A percentile compares a stretch with the other conserved stretches of the same genome.
Evolutionary conservation across 2,329 filamentous ascomycete species (phyloP).

Genomic region (Hymenoscyphus fraxineus): DNA sequence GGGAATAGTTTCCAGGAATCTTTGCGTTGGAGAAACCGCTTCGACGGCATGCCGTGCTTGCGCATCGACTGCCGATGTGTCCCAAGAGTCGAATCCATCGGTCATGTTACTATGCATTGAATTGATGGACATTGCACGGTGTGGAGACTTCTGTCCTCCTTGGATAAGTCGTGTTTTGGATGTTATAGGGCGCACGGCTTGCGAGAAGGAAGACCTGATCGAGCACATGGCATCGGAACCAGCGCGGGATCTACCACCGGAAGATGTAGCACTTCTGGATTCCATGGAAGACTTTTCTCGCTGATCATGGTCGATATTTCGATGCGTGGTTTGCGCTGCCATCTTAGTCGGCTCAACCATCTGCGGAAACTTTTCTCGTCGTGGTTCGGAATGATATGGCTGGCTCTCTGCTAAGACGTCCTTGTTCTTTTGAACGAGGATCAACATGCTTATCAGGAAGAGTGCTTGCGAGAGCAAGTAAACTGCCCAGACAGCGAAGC

Average conservation of each 20-base stretch:
- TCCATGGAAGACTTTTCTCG: constrained; percentile 23
- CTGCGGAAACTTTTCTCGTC: constrained; percentile 21
- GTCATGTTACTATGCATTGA: constrained; percentile 40
- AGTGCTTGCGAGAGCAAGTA: constrained; percentile 27
- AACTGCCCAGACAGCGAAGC: constrained; percentile 31
- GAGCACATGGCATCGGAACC: constrained; percentile 46
- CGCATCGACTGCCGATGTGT: constrained; percentile 64
- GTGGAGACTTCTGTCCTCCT: constrained; percentile 37
- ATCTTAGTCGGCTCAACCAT: constrained; percentile 22
- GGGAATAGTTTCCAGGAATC: constrained; percentile 66
- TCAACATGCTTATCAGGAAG: constrained; percentile 29
- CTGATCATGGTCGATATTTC: constrained; percentile 17
- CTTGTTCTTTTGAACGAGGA: constrained; percentile 27
- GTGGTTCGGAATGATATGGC: constrained; percentile 24
- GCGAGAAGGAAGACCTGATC: constrained; percentile 46
- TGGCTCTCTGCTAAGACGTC: constrained; percentile 30
- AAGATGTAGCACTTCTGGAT: constrained; percentile 34
- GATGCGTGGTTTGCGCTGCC: constrained; percentile 17
- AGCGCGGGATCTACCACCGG: constrained; percentile 44
- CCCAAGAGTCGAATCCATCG: constrained; percentile 74
- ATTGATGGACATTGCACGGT: constrained; percentile 47
- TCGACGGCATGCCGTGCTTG: constrained; percentile 56
- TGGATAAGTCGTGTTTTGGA: constrained; percentile 54
- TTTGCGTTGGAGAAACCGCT: constrained; percentile 39
- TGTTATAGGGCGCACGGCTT: constrained; percentile 50